A percentile compares a stretch with the other conserved stretches of the same genome.
Evolutionary conservation across 2,329 filamentous ascomycete genomes (phyloP).

Genomic region (Herpotrichia juniperi): DNA sequence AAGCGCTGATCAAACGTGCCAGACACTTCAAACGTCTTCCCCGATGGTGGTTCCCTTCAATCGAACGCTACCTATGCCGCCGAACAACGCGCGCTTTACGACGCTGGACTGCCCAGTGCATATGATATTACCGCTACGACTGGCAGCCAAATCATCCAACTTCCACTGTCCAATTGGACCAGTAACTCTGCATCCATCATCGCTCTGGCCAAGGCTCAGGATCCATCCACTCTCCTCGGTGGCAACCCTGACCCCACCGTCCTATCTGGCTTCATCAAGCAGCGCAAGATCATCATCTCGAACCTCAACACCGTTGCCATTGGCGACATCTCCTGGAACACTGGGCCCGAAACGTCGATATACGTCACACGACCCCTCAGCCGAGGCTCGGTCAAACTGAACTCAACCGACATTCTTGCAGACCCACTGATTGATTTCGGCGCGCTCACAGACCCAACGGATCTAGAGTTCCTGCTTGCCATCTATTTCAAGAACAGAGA

Average conservation of each 20-base stretch:
- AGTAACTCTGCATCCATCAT: conserved; percentile 15
- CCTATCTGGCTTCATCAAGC: conserved; percentile 32
- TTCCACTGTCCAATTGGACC: conserved; percentile 19
- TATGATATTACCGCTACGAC: conserved; percentile 30
- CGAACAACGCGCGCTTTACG: conserved; percentile 34
- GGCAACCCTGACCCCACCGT: conserved; percentile 20
- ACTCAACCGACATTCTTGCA: conserved; percentile 29
- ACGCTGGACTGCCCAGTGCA: conserved; percentile 28
- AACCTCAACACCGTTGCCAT: conserved; percentile 22
- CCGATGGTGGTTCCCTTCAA: conserved; percentile 22
- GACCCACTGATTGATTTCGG: conserved; percentile 36
- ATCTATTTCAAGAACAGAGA: conserved; percentile 40
- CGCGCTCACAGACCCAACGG: conserved; percentile 34
- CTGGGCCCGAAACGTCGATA: conserved; percentile 25
- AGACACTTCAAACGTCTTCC: conserved; percentile 20
- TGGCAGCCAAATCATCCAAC: conserved; percentile 24
- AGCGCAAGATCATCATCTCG: conserved; percentile 25
- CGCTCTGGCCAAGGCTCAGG: conserved; percentile 10
- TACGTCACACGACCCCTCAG: conserved; percentile 41
- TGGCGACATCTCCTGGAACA: conserved; percentile 32
- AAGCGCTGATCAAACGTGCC: background rate
- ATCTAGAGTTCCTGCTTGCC: conserved; percentile 36
- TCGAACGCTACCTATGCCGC: conserved; percentile 32
- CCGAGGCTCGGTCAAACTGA: conserved; percentile 40
- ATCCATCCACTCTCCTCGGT: conserved; percentile 10